Base-by-base conservation (phyloP, 2,329 filamentous ascomycete species). In the Talaromyces sp. region DNA sequence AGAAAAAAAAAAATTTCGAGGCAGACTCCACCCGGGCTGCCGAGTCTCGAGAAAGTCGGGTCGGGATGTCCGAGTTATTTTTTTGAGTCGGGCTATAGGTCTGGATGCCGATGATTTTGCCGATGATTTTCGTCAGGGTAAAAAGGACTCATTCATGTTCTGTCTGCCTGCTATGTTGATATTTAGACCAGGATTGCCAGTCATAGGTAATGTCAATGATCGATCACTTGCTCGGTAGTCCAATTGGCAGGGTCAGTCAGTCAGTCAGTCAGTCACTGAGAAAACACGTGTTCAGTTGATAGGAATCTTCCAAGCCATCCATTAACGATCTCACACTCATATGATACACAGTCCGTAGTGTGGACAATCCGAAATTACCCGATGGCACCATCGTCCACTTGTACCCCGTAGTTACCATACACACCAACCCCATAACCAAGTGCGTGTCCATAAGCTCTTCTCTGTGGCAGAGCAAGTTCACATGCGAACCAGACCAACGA, bases 301-400 rank as follows among this genome's bases (percentile, higher is more conserved):
- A 57, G 54, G 33, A 56, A 56, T 6, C 25, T 50, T 16, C 28
- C 25, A 46, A 23, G n/a, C n/a, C n/a, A n/a, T n/a, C n/a, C n/a
- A n/a, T n/a, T n/a, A n/a, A n/a, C n/a, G n/a, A n/a, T 21, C 6
- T 28, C 28, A 3, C 28, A 28, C 28, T 28, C 48, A 54, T 54
- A 54, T 54, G 48, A 54, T 54, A 35, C 7, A 2, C 6, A 28
- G 28, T 28, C 28, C 6, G 28, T 28, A 28, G 28, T 28, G 31
- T 56, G 31, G 40, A 44, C 54, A 40, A n/a, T 57, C 54, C 54
- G 54, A 57, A 42, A 57, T 57, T 57, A 57, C 54, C 54, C 54
- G 54, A 56, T 25, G 23, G 28, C 54, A 40, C 11, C 33, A 9
- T 39, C 12, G 3, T 1, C 21, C 18, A 16, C 44, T 23, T 48